Evolutionary conservation across 1,284 basidiomycete genomes (phyloP).

Genomic region (Mrakiaceae sp.): DNA sequence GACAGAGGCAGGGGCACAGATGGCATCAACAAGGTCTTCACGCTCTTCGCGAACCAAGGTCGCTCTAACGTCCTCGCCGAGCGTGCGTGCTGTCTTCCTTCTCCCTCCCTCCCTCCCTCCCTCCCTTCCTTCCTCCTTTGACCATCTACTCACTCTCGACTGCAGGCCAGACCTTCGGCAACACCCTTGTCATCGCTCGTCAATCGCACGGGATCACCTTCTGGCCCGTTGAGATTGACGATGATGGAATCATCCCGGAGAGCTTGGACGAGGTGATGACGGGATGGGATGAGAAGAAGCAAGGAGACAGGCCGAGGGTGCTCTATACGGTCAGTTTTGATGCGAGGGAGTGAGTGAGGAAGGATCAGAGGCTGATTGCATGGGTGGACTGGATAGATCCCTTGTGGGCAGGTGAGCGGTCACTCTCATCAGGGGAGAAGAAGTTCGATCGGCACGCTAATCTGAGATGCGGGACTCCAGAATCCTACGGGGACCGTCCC

Average conservation of each 20-base stretch:
- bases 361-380: not conserved
- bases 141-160: no score
- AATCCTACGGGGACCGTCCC: conserved; percentile 41
- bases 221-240: conserved; percentile 53
- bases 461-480: conserved; percentile 22
- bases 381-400: not conserved
- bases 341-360: not conserved
- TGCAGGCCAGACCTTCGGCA: not conserved
- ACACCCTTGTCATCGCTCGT: not conserved
- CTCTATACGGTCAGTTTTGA: not conserved
- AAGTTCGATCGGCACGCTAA: not conserved
- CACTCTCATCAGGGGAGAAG: not conserved
- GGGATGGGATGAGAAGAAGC: conserved; percentile 51
- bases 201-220: not conserved
- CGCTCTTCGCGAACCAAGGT: conserved; percentile 21
- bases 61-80: conserved; percentile 21
- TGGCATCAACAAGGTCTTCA: conserved; percentile 19
- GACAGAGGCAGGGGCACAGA: not conserved
- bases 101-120: not conserved
- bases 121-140: not conserved
- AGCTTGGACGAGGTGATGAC: conserved; percentile 49
- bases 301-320: not conserved
- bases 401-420: not conserved
- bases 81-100: conserved; percentile 6
- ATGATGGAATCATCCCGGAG: conserved; percentile 55